A percentile compares a stretch with the other conserved stretches of the same genome.
phyloP scores from a whole-genome alignment of 257 asterid genomes.

The Nicotiana attenuata region DNA sequence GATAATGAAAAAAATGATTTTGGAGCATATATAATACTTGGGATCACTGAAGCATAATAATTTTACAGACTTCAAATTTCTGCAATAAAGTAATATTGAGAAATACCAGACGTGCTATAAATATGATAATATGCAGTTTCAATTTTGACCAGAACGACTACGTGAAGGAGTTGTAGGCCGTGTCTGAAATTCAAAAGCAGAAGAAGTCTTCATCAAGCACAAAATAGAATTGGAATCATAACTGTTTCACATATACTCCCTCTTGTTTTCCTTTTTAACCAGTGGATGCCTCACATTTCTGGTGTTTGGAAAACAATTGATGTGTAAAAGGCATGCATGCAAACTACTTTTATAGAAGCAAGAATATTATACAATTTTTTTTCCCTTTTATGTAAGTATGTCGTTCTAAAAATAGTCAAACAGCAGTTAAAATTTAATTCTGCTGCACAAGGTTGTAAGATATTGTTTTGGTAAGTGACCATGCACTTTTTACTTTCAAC shows the following conservation, averaged over 20 bases:
- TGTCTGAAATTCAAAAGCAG: conserved; percentile 28
- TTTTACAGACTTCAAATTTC: not conserved
- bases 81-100: not conserved
- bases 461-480: not conserved
- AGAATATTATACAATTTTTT: not conserved
- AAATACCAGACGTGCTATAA: not conserved
- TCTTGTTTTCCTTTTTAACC: not conserved
- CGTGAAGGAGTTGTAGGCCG: conserved; percentile 41
- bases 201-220: not conserved
- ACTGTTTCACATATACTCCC: not conserved
- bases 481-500: too few relatives aligned
- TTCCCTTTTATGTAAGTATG: not conserved
- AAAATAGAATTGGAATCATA: not conserved
- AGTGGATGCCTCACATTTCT: not conserved
- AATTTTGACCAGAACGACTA: conserved; percentile 10
- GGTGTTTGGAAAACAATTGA: not conserved
- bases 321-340: not conserved
- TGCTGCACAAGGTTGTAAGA: not conserved
- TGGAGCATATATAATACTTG: not conserved
- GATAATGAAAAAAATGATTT: conserved; percentile 16
- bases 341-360: not conserved
- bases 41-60: not conserved
- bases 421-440: not conserved
- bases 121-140: not conserved
- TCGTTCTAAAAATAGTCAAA: not conserved